Evolutionary conservation across 1,284 basidiomycete genomes (phyloP).

Genomic region (Cryptococcus sp.): DNA sequence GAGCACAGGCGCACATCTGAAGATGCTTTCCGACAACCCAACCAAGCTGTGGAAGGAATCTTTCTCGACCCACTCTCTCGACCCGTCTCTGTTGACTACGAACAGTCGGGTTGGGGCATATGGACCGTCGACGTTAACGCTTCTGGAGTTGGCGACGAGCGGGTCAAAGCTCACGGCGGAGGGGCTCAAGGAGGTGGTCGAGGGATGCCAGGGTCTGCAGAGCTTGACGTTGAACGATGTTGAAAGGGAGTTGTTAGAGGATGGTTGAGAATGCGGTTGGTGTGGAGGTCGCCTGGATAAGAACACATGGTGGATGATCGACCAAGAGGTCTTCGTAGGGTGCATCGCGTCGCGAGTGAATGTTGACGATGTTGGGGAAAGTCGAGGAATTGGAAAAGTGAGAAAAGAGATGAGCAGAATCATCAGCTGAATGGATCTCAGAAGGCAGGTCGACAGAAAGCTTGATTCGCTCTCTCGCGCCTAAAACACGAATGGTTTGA

Average conservation of each 20-base stretch:
- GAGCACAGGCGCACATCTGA: slow-evolving; percentile 8
- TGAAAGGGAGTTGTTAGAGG: slow-evolving; percentile 13
- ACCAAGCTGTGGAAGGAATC: slow-evolving; percentile 14
- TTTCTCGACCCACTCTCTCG: slow-evolving; percentile 28
- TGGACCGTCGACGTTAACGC: slow-evolving; percentile 17
- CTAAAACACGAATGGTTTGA: no score
- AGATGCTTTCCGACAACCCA: slow-evolving; percentile 7
- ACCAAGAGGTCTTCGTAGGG: no score
- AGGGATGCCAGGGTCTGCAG: slow-evolving; percentile 17
- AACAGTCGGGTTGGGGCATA: slow-evolving; percentile 19
- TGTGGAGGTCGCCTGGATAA: slow-evolving; percentile 26
- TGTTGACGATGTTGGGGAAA: no score
- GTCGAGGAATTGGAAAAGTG: no score
- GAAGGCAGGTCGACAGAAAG: no score
- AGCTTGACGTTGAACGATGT: slow-evolving; percentile 19
- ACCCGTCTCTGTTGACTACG: slow-evolving; percentile 14
- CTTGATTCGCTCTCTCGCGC: no score
- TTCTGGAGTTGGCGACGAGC: slow-evolving; percentile 19
- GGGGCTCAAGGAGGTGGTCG: slow-evolving; percentile 17
- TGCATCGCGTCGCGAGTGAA: no score
- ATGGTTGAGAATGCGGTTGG: neutral
- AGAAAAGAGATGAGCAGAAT: no score
- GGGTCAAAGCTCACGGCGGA: slow-evolving; percentile 28
- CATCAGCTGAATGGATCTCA: no score
- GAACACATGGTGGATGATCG: slow-evolving; percentile 25